A percentile compares a stretch with the other conserved stretches of the same genome.
Evolutionary conservation across 768 basidiomycete genomes (phyloP).

Genomic region (Boletus pseudo-olivaceus): DNA sequence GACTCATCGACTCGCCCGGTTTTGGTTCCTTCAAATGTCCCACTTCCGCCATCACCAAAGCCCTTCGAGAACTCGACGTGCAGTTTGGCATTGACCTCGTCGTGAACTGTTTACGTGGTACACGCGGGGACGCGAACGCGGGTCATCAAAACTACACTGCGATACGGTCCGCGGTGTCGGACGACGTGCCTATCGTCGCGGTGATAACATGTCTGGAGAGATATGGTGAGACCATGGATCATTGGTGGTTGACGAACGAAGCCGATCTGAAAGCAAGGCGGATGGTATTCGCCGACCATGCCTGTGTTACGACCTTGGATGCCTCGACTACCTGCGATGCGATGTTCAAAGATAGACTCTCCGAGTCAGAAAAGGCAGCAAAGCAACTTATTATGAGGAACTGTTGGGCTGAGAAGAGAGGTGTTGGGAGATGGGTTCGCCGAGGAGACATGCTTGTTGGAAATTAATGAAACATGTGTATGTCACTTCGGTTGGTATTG

Average conservation of each 20-base stretch:
- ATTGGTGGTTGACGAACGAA: slow-evolving; percentile 41
- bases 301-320: slow-evolving; percentile 38
- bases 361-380: slow-evolving; percentile 17
- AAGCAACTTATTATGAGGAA: slow-evolving; percentile 27
- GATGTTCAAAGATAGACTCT: slow-evolving; percentile 23
- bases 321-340: slow-evolving; percentile 12
- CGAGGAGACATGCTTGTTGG: slow-evolving; percentile 26
- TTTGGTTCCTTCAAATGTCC: slow-evolving; percentile 29
- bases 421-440: slow-evolving; percentile 17
- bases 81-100: slow-evolving; percentile 29
- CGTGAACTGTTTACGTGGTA: slow-evolving; percentile 27
- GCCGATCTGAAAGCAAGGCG: slow-evolving; percentile 28
- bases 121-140: slow-evolving; percentile 28
- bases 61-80: slow-evolving; percentile 26
- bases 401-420: slow-evolving; percentile 26
- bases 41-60: slow-evolving; percentile 21
- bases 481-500: slow-evolving; percentile 13
- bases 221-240: slow-evolving; percentile 29
- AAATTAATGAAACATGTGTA: slow-evolving; percentile 25
- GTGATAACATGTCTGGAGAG: slow-evolving; percentile 32
- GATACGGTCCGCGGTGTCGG: slow-evolving; percentile 28
- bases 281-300: slow-evolving; percentile 38
- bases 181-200: slow-evolving; percentile 31
- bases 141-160: slow-evolving; percentile 26
- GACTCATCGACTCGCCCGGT: slow-evolving; percentile 30